These are phyloP conservation scores for Camellia granthamiana DNA, from an alignment of 148 eudicot genomes.

Conservation along the genomic window DNA sequence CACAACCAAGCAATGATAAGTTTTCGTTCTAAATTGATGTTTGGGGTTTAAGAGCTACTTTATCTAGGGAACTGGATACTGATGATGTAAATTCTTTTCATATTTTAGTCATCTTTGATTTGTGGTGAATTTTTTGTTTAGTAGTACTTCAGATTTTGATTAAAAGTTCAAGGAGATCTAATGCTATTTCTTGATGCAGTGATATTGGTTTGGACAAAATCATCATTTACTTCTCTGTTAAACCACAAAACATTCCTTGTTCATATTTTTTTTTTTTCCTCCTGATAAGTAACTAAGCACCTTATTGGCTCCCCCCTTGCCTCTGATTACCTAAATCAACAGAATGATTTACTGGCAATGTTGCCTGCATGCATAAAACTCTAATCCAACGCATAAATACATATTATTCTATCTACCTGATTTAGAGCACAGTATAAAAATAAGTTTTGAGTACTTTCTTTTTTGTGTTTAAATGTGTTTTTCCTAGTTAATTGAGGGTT, in stretches of 20 bases:
- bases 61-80: neutral
- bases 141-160: neutral
- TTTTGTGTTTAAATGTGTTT: neutral
- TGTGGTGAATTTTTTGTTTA: neutral
- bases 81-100: neutral
- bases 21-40: neutral
- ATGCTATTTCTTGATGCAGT: too few relatives aligned
- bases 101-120: neutral
- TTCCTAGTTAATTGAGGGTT: conserved; percentile 1
- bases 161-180: neutral
- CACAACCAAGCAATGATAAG: too few relatives aligned
- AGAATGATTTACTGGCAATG: neutral
- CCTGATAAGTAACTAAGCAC: neutral
- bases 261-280: too few relatives aligned
- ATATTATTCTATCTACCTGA: neutral
- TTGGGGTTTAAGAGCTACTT: neutral
- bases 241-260: too few relatives aligned
- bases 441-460: neutral
- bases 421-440: neutral
- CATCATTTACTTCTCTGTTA: too few relatives aligned
- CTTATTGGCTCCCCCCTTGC: neutral
- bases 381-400: neutral
- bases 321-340: neutral
- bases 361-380: neutral
- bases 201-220: too few relatives aligned